Evolutionary conservation across 1,284 basidiomycete genomes (phyloP).

Genomic region (Fomitopsis pinicola): DNA sequence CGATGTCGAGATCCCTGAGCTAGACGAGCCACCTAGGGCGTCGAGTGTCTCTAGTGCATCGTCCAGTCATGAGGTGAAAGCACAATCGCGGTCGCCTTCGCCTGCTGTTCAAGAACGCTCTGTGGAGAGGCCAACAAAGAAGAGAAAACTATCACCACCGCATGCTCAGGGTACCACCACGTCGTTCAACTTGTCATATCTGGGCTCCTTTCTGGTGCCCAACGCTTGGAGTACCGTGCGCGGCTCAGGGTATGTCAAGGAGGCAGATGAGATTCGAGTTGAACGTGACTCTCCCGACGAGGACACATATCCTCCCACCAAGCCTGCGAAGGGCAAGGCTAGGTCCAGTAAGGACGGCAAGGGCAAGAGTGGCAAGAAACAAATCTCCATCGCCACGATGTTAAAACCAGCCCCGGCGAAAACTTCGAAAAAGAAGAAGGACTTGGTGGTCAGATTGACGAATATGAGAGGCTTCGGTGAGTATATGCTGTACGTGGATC

Average conservation of each 20-base stretch:
- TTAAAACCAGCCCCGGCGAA: slow-evolving; percentile 52
- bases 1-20: slow-evolving; percentile 32
- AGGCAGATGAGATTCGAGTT: slow-evolving; percentile 57
- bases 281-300: slow-evolving; percentile 49
- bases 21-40: slow-evolving; percentile 27
- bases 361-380: slow-evolving; percentile 48
- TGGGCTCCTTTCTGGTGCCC: slow-evolving; percentile 69
- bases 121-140: slow-evolving; percentile 37
- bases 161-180: not conserved
- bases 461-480: slow-evolving; percentile 66
- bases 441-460: slow-evolving; percentile 65
- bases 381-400: slow-evolving; percentile 62
- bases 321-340: slow-evolving; percentile 22
- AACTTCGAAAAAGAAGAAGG: slow-evolving; percentile 48
- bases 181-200: slow-evolving; percentile 34
- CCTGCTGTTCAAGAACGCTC: not conserved
- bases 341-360: slow-evolving; percentile 26
- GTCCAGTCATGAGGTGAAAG: slow-evolving; percentile 22
- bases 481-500: slow-evolving; percentile 4
- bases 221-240: slow-evolving; percentile 80
- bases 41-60: slow-evolving; percentile 39
- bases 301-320: slow-evolving; percentile 10
- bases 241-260: slow-evolving; percentile 63
- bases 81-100: slow-evolving; percentile 25
- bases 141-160: slow-evolving; percentile 36